phyloP scores from a whole-genome alignment of 306 rosid genomes.

The Begonia peltatifolia region DNA sequence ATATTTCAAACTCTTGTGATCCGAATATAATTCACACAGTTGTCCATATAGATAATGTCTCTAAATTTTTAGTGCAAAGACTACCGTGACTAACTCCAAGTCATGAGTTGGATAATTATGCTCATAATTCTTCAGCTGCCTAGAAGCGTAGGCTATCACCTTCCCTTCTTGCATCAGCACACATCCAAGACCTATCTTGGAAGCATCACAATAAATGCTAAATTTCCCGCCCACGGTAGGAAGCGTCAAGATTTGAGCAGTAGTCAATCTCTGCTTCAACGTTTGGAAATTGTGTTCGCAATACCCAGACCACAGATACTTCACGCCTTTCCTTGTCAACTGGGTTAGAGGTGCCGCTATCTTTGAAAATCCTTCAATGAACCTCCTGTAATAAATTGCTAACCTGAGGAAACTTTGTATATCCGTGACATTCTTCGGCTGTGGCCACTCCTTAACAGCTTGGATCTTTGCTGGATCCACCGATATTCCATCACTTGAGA shows the following conservation, averaged over 20 bases:
- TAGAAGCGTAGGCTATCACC: not conserved
- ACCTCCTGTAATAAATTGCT: not conserved
- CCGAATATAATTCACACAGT: no score
- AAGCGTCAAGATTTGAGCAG: not conserved
- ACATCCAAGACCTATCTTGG: not conserved
- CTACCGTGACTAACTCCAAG: not conserved
- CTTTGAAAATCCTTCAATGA: not conserved
- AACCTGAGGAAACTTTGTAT: not conserved
- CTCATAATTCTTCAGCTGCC: not conserved
- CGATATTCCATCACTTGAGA: not conserved
- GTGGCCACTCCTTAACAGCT: not conserved
- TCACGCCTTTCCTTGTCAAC: no score
- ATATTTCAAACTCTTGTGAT: not conserved
- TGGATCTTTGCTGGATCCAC: not conserved
- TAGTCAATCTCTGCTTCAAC: no score
- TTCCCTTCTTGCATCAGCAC: not conserved
- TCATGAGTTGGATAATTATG: not conserved
- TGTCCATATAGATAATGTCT: slow-evolving; percentile 1
- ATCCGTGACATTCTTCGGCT: not conserved
- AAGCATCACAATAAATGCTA: not conserved
- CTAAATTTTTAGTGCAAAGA: not conserved
- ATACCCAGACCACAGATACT: no score
- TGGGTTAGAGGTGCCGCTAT: not conserved
- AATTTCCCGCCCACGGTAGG: not conserved
- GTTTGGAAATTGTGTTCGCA: no score